phyloP scores from a whole-genome alignment of 164 flowering plant genomes.

The Stephania yunnanensis region DNA sequence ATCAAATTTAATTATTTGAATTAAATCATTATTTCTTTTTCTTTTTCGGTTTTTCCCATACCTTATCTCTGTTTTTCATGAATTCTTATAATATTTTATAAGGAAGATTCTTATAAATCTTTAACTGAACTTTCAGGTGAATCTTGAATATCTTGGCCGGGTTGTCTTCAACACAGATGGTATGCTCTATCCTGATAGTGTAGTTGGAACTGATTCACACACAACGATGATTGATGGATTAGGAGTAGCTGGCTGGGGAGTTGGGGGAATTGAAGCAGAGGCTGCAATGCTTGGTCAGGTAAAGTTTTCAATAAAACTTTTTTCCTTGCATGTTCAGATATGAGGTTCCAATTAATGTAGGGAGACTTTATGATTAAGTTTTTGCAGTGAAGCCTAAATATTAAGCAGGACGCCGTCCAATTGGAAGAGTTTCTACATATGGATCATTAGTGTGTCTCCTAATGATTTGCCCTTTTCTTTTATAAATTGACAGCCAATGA shows the following conservation, averaged over 20 bases:
- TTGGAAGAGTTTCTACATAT: neutral
- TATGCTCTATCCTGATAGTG: conserved; percentile 86
- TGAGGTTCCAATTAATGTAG: neutral
- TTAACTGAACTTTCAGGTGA: conserved; percentile 64
- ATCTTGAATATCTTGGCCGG: conserved; percentile 86
- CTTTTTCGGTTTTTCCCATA: neutral
- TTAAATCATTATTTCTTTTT: neutral
- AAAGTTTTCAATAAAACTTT: neutral
- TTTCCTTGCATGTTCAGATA: neutral
- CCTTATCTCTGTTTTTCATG: neutral
- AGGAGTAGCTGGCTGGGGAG: conserved; percentile 72
- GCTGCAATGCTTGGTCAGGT: conserved; percentile 95
- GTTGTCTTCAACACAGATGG: conserved; percentile 88
- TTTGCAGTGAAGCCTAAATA: neutral
- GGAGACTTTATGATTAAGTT: neutral
- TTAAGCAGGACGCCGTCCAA: neutral
- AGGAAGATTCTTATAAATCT: conserved; percentile 77
- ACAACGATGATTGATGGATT: conserved; percentile 35
- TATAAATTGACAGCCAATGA: conserved; percentile 43
- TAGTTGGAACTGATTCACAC: conserved; percentile 94
- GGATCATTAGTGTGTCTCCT: neutral
- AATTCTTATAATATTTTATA: neutral
- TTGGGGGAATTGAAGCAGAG: conserved; percentile 96
- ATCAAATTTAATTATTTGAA: neutral
- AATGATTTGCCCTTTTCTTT: neutral